These are phyloP conservation scores for Hysterium pulicare DNA, from an alignment of 2,329 filamentous ascomycete genomes.

Conservation along the genomic window DNA sequence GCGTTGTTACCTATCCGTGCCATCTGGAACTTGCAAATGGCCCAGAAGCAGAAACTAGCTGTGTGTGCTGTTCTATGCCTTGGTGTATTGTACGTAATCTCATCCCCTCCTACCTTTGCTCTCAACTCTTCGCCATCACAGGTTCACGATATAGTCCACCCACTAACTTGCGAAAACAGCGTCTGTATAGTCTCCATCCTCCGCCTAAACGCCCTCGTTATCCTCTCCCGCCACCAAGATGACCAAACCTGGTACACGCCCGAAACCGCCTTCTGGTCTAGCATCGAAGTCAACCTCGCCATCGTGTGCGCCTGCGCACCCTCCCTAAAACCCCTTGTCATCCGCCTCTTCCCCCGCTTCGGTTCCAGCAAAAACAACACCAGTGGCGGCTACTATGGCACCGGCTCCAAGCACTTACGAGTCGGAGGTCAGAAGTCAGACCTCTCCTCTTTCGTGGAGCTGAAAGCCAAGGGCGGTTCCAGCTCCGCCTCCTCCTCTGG, in stretches of 20 bases:
- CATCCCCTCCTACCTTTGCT: no score
- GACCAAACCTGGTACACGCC: conserved; percentile 23
- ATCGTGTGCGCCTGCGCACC: conserved; percentile 32
- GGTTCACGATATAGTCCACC: not conserved
- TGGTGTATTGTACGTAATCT: no score
- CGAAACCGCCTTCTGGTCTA: conserved; percentile 24
- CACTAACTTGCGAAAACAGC: conserved; percentile 4
- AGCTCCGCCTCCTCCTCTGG: no score
- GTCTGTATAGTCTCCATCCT: conserved; percentile 31
- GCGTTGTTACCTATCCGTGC: no score
- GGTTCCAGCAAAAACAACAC: no score
- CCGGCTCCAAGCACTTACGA: not conserved
- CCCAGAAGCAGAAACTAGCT: no score
- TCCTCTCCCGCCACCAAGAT: conserved; percentile 11
- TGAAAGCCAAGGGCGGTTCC: no score
- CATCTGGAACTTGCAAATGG: no score
- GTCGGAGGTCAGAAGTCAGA: no score
- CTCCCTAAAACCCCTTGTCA: conserved; percentile 25
- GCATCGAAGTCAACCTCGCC: conserved; percentile 28
- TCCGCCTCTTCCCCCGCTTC: conserved; percentile 8
- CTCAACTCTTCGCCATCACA: no score
- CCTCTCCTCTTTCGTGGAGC: no score
- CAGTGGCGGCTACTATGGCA: not conserved
- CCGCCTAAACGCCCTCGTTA: conserved; percentile 19
- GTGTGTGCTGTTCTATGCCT: no score